Conservation (phyloP, 2,329 filamentous ascomycete species). For the Trichoderma hamatum region DNA sequence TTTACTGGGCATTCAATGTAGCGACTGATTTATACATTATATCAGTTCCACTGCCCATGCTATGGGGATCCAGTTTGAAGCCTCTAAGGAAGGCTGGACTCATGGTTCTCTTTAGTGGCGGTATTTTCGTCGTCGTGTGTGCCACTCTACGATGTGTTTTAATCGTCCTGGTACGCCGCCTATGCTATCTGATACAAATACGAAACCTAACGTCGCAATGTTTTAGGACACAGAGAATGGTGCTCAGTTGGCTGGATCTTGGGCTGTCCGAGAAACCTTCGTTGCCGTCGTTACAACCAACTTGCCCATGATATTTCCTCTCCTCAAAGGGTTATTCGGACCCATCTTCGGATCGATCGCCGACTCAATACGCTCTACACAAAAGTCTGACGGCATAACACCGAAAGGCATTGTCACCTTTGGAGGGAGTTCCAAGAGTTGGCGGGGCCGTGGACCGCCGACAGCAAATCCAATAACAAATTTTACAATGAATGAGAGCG, state of each 20-base stretch:
- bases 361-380: slow-evolving; percentile 31
- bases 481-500: slow-evolving; percentile 32
- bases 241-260: slow-evolving; percentile 46
- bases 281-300: slow-evolving; percentile 50
- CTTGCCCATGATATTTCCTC: slow-evolving; percentile 50
- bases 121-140: slow-evolving; percentile 46
- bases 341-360: slow-evolving; percentile 34
- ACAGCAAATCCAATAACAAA: slow-evolving; percentile 30
- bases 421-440: slow-evolving; percentile 28
- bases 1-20: slow-evolving; percentile 57
- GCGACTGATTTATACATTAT: slow-evolving; percentile 62
- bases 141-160: slow-evolving; percentile 43
- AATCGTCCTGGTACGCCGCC: slow-evolving; percentile 35
- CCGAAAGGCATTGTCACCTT: slow-evolving; percentile 32
- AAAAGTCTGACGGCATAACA: slow-evolving; percentile 30
- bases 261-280: slow-evolving; percentile 50
- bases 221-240: slow-evolving; percentile 46
- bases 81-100: slow-evolving; percentile 44
- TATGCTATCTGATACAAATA: neutral
- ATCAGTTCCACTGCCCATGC: slow-evolving; percentile 59
- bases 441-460: slow-evolving; percentile 27
- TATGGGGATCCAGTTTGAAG: slow-evolving; percentile 44
- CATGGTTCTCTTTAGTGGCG: slow-evolving; percentile 45
- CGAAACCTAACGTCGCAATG: neutral
- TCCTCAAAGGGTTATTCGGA: slow-evolving; percentile 44